Percentiles rank a stretch among this genome's conserved stretches.
These are phyloP conservation scores for Thuja plicata DNA, from an alignment of 83 land plant genomes.

Conservation along the genomic window DNA sequence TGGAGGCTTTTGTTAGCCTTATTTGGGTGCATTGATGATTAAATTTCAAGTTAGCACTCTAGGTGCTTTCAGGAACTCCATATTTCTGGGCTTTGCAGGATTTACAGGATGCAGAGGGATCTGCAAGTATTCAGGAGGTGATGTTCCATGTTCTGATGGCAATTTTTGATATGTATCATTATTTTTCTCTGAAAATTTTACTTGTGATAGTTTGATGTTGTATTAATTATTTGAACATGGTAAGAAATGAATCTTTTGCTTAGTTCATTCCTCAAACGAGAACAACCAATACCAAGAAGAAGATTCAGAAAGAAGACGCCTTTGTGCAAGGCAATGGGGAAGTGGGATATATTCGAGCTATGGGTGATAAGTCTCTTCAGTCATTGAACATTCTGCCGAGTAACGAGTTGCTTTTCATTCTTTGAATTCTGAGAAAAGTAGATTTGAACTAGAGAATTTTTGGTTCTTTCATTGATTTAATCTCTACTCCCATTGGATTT, in stretches of 20 bases:
- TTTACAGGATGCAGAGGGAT: not conserved
- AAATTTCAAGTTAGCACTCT: conserved; percentile 2
- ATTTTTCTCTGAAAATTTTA: not conserved
- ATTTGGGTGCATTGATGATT: not conserved
- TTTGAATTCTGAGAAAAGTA: not conserved
- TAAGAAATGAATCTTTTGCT: not conserved
- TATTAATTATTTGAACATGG: not conserved
- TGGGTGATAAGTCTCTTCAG: not conserved
- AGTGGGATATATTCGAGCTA: not conserved
- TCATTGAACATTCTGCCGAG: not conserved
- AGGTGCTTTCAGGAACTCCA: not conserved
- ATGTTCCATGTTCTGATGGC: not conserved
- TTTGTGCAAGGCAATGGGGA: not conserved
- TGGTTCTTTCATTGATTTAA: not conserved
- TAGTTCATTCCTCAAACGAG: not conserved
- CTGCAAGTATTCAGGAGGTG: not conserved
- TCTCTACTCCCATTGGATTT: not conserved
- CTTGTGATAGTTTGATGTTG: not conserved
- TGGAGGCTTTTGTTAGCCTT: conserved; percentile 3
- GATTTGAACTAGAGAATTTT: not conserved
- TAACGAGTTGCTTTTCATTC: not conserved
- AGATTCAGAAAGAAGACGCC: not conserved
- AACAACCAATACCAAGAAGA: not conserved
- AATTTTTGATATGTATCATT: not conserved
- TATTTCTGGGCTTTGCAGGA: not conserved